phyloP scores from a whole-genome alignment of 495 filamentous ascomycete species.

The Tuber melanosporum region DNA sequence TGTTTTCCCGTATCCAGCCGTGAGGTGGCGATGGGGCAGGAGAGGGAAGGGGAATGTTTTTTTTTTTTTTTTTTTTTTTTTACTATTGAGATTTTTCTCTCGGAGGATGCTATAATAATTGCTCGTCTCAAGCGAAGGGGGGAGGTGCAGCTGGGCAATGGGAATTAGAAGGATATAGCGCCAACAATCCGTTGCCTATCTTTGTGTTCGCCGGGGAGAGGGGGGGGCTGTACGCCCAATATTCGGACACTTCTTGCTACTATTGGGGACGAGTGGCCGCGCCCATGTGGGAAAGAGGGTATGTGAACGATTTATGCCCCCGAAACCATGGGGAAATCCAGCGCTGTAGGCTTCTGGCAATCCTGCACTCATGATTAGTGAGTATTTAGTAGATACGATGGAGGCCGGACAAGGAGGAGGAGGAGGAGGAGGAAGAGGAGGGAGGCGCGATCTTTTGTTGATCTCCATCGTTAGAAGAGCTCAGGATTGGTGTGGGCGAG shows the following conservation, averaged over 20 bases:
- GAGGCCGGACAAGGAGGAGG: not conserved
- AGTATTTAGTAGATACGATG: not conserved
- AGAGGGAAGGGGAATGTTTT: no score
- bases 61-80: no score
- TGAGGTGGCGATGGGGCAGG: no score
- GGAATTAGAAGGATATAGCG: not conserved
- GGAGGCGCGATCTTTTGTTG: not conserved
- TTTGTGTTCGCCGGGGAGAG: no score
- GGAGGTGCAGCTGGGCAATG: not conserved
- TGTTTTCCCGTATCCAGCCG: no score
- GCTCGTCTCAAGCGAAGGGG: not conserved
- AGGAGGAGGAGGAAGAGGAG: not conserved
- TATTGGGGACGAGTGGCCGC: not conserved
- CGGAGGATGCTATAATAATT: not conserved
- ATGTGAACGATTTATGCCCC: not conserved
- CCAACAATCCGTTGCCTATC: not conserved
- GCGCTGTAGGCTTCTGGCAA: not conserved
- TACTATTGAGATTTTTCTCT: not conserved
- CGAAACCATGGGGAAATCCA: not conserved
- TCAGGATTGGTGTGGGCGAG: not conserved
- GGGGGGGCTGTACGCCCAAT: no score
- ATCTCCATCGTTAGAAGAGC: not conserved
- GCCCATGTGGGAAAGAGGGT: not conserved
- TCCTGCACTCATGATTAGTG: not conserved
- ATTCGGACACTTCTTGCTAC: not conserved